phyloP scores from a whole-genome alignment of 2,329 filamentous ascomycete genomes.

The Knufia fluminis region DNA sequence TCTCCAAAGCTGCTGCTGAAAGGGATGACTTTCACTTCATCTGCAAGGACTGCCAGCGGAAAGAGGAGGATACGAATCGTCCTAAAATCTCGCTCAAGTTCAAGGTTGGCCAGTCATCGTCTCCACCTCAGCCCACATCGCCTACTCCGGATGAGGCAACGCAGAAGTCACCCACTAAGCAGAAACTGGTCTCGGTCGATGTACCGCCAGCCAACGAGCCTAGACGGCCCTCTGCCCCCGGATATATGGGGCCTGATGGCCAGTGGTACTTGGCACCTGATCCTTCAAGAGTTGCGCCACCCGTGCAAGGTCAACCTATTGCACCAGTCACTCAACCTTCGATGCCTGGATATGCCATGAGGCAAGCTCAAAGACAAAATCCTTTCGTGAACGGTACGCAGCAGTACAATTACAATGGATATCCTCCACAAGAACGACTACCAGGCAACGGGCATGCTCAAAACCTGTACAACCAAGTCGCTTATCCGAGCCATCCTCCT shows the following conservation, averaged over 20 bases:
- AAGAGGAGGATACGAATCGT: slow-evolving; percentile 51
- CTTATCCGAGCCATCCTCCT: slow-evolving; percentile 15
- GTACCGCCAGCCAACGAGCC: slow-evolving; percentile 3
- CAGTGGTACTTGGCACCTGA: slow-evolving; percentile 1
- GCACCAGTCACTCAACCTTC: slow-evolving; percentile 1
- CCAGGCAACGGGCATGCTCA: background rate
- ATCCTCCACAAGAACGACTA: slow-evolving; percentile 3
- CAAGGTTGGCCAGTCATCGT: slow-evolving; percentile 36
- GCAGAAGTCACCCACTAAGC: slow-evolving; percentile 5
- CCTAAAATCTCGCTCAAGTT: slow-evolving; percentile 56
- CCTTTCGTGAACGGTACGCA: background rate
- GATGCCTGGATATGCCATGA: slow-evolving; percentile 4
- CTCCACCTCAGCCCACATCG: slow-evolving; percentile 15
- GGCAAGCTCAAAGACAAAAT: background rate
- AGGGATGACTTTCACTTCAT: slow-evolving; percentile 79
- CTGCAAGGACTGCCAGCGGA: slow-evolving; percentile 66
- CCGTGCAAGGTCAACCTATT: background rate
- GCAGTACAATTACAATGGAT: background rate
- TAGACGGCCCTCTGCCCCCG: background rate
- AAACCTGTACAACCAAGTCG: background rate
- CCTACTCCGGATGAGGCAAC: background rate
- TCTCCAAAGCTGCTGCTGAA: slow-evolving; percentile 70
- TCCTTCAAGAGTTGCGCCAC: background rate
- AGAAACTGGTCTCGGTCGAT: slow-evolving; percentile 13
- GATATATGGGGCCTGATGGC: background rate